Evolutionary conservation across 805 yeast species (phyloP).

Genomic region (Kuraishia borneana): DNA sequence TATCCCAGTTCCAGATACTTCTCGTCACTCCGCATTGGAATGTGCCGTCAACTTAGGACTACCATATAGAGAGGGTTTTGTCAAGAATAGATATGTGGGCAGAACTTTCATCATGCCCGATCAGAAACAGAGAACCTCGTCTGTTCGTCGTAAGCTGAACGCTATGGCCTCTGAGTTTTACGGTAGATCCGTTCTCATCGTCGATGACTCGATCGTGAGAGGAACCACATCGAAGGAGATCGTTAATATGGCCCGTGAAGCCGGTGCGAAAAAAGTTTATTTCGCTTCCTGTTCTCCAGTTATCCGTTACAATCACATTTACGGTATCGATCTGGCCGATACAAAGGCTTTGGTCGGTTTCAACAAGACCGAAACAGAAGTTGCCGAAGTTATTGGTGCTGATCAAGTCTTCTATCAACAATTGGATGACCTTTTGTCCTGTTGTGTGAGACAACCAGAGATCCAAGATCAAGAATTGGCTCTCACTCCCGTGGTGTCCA

Average conservation of each 20-base stretch:
- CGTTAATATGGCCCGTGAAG: conserved; percentile 96
- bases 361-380: conserved; percentile 61
- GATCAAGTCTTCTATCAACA: conserved; percentile 86
- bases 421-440: conserved; percentile 68
- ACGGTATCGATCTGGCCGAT: conserved; percentile 96
- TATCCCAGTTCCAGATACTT: conserved; percentile 96
- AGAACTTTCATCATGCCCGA: conserved; percentile 98
- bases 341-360: conserved; percentile 89
- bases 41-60: conserved; percentile 72
- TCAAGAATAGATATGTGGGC: conserved; percentile 93
- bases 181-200: conserved; percentile 75
- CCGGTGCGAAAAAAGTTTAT: conserved; percentile 92
- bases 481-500: conserved; percentile 21
- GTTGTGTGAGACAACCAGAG: conserved; percentile 40
- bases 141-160: conserved; percentile 88
- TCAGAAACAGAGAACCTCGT: conserved; percentile 86
- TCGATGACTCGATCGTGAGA: conserved; percentile 95
- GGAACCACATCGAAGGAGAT: conserved; percentile 97
- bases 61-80: conserved; percentile 94
- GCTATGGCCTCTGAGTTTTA: conserved; percentile 92
- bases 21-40: conserved; percentile 91
- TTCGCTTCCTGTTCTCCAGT: conserved; percentile 98
- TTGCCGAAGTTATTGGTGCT: conserved; percentile 74
- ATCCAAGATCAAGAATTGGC: conserved; percentile 21
- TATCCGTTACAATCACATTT: conserved; percentile 90